phyloP scores from a whole-genome alignment of 2,329 filamentous ascomycete species.

The Onygenales sp. region DNA sequence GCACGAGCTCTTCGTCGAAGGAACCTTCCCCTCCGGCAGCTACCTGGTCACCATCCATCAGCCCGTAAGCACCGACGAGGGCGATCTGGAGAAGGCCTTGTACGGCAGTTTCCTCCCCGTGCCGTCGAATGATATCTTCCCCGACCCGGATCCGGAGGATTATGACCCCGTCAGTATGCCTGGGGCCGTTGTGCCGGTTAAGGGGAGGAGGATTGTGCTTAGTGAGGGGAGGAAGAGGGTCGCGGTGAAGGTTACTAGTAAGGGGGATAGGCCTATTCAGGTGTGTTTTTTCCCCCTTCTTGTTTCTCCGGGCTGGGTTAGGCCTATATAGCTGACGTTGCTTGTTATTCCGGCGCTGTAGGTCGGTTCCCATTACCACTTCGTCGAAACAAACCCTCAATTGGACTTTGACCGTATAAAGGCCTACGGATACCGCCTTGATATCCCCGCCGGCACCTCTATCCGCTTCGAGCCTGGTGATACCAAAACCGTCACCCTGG shows the following conservation, averaged over 20 bases:
- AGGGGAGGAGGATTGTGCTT: slow-evolving; percentile 53
- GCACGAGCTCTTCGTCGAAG: slow-evolving; percentile 82
- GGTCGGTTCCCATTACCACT: slow-evolving; percentile 90
- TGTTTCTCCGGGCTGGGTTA: not conserved
- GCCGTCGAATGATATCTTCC: slow-evolving; percentile 59
- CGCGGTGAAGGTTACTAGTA: slow-evolving; percentile 68
- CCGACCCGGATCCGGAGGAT: slow-evolving; percentile 51
- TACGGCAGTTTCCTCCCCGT: slow-evolving; percentile 88
- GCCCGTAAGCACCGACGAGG: slow-evolving; percentile 77
- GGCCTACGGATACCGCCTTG: slow-evolving; percentile 76
- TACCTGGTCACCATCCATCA: slow-evolving; percentile 93
- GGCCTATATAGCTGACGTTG: not conserved
- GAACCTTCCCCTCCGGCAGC: slow-evolving; percentile 81
- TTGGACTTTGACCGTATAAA: slow-evolving; percentile 77
- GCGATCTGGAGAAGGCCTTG: slow-evolving; percentile 73
- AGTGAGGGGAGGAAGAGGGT: slow-evolving; percentile 68
- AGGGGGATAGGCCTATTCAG: slow-evolving; percentile 82
- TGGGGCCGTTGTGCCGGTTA: slow-evolving; percentile 67
- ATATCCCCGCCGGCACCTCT: slow-evolving; percentile 84
- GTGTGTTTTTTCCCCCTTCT: slow-evolving; percentile 36
- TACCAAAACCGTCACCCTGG: slow-evolving; percentile 77
- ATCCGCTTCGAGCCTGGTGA: slow-evolving; percentile 92
- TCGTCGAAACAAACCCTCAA: slow-evolving; percentile 86
- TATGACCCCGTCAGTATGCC: slow-evolving; percentile 63
- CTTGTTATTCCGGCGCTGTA: slow-evolving; percentile 17